phyloP scores from a whole-genome alignment of 1,139 yeast genomes.

The Blastobotrys niveus region DNA sequence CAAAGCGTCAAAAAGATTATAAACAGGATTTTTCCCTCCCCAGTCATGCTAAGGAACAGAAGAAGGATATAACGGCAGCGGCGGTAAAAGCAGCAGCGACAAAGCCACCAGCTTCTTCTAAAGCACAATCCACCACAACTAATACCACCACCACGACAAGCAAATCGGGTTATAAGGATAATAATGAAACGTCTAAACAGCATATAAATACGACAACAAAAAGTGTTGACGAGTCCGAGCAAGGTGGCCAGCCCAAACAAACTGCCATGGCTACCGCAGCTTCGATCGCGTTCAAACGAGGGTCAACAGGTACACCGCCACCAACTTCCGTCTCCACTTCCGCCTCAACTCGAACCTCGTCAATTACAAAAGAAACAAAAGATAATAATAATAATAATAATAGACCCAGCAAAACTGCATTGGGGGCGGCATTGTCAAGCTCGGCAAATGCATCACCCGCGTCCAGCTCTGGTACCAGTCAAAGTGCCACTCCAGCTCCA shows the following conservation, averaged over 20 bases:
- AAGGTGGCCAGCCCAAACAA: no score
- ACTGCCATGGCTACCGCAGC: slow-evolving; percentile 12
- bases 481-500: not conserved
- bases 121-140: not conserved
- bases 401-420: not conserved
- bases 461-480: not conserved
- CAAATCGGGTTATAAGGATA: not conserved
- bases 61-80: slow-evolving; percentile 12
- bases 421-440: not conserved
- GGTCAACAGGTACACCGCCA: not conserved
- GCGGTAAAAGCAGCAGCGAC: slow-evolving; percentile 8
- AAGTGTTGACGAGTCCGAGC: no score
- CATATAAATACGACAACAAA: not conserved
- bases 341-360: not conserved
- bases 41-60: no score
- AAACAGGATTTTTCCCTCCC: no score
- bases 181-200: not conserved
- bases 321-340: not conserved
- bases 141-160: not conserved
- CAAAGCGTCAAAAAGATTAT: slow-evolving; percentile 7
- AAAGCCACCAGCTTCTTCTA: slow-evolving; percentile 1
- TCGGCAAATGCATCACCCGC: not conserved
- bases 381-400: not conserved
- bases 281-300: slow-evolving; percentile 12
- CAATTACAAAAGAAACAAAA: not conserved